Evolutionary conservation across 371 early-diverging fungal species (phyloP).

Genomic region (Basidiobolus meristosporus): DNA sequence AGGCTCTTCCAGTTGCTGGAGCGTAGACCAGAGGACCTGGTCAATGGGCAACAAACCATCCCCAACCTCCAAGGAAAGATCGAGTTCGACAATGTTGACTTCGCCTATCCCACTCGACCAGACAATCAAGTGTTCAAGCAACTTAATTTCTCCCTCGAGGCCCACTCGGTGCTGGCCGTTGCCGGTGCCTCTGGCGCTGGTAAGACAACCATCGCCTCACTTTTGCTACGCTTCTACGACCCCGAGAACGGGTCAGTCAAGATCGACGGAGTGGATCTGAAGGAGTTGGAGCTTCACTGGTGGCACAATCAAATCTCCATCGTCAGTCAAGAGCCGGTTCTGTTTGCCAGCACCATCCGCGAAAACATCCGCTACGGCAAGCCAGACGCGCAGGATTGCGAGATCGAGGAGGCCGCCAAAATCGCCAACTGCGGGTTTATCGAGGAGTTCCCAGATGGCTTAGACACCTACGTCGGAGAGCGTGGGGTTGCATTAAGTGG

Average conservation of each 20-base stretch:
- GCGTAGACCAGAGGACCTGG: constrained; percentile 13
- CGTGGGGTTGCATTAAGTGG: constrained; percentile 52
- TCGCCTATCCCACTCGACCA: constrained; percentile 48
- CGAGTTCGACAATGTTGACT: constrained; percentile 39
- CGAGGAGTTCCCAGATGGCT: constrained; percentile 29
- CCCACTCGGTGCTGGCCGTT: constrained; percentile 6
- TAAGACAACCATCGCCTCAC: constrained; percentile 45
- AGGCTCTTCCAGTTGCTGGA: constrained; percentile 50
- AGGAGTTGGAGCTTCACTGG: constrained; percentile 28
- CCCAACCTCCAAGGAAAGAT: constrained; percentile 23
- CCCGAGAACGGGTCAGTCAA: constrained; percentile 30
- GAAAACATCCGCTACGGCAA: constrained; percentile 60
- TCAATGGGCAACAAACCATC: background rate
- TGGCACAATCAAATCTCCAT: constrained; percentile 37
- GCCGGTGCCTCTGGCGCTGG: constrained; percentile 26
- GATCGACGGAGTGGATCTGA: constrained; percentile 45
- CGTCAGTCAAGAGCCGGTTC: constrained; percentile 64
- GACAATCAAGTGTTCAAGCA: constrained; percentile 34
- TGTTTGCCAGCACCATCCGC: constrained; percentile 61
- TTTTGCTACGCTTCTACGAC: constrained; percentile 56
- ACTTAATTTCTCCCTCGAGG: constrained; percentile 38
- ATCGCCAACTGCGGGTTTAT: constrained; percentile 51
- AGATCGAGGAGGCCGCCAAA: constrained; percentile 30
- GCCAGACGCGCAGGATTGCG: constrained; percentile 26
- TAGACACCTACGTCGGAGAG: constrained; percentile 49